These are phyloP conservation scores for Ophiosphaerella narmari DNA, from an alignment of 2,329 filamentous ascomycete genomes.

Conservation along the genomic window DNA sequence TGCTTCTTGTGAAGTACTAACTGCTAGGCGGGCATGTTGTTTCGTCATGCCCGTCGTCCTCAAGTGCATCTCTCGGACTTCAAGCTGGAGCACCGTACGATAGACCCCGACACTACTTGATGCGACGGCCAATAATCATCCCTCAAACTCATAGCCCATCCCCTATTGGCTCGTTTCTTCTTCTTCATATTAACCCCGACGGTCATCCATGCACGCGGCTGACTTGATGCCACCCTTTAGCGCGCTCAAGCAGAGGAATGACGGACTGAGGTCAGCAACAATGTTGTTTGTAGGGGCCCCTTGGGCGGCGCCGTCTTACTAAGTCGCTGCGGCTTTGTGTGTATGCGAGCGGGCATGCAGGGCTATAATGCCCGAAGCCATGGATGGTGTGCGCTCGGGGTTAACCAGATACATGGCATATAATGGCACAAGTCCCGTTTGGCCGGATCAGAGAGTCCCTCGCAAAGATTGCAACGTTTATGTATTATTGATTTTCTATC, in stretches of 20 bases:
- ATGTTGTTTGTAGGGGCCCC: conserved; percentile 14
- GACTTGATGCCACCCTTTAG: conserved; percentile 21
- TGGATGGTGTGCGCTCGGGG: conserved; percentile 9
- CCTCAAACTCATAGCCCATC: conserved; percentile 15
- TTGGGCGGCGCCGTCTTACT: neutral
- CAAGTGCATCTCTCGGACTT: conserved; percentile 27
- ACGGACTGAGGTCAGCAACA: conserved; percentile 22
- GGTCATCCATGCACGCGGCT: conserved; percentile 27
- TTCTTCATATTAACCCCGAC: conserved; percentile 22
- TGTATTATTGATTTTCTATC: neutral
- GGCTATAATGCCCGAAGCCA: conserved; percentile 23
- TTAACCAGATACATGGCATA: conserved; percentile 10
- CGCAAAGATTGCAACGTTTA: neutral
- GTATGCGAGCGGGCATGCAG: conserved; percentile 13
- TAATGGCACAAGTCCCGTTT: conserved; percentile 3
- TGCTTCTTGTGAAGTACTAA: neutral
- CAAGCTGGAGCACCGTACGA: conserved; percentile 25
- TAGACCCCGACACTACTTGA: conserved; percentile 21
- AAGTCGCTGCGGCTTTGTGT: conserved; percentile 8
- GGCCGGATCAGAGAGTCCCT: neutral
- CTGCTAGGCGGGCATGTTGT: neutral
- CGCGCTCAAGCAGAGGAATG: conserved; percentile 14
- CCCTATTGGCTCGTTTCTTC: conserved; percentile 25
- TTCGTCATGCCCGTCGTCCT: neutral
- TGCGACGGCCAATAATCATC: conserved; percentile 20